Base-by-base conservation (phyloP, 331 rosid genomes). In the Ulmus americana region DNA sequence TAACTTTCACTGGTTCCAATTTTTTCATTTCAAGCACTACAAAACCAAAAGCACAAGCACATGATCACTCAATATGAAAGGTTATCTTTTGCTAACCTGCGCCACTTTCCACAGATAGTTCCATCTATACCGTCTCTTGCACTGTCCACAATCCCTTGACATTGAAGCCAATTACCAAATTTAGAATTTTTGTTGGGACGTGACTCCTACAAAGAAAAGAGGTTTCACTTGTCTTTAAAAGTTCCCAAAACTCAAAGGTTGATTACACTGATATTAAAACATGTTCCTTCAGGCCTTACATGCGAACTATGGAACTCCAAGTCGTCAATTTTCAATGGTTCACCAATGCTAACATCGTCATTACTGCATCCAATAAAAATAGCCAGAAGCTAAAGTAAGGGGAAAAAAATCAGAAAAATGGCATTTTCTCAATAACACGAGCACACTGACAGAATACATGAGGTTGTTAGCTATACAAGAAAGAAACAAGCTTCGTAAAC, bases 21-120 rank as follows among this genome's bases (percentile, higher is more conserved):
- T 20, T n/a, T 7, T n/a, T 53, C 74, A 46, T 44, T 59, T 59
- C 10, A 6, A 68, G 65, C 64, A 65, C 55, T 68, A 71, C 59
- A 73, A 50, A 67, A 50, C 28, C 62, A 48, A 62, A 39, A 64
- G 10, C 16, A 58, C 7, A 39, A 12, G 63, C 13, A 16, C 63
- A 39, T 16, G 13, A 18, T 5, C 45, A 61, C 28, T 5, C 28
- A 46, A n/a, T 9, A 47, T 2, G 61, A 6, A 64, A 56, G 69
- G 71, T 50, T 18, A 49, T 5, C 7, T 59, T 43, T 67, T 11
- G 73, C 56, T 72, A 80, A 86, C 97, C 96, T 85, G 74, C 95
- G 96, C 95, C 95, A 91, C 79, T 86, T 91, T 74, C 97, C 97
- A 74, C 97, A 91, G 43, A 71, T 73, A 52, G 64, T 73, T 80